Conservation (phyloP, 176 grass and related monocot genomes). For the Elaeis guineensis region DNA sequence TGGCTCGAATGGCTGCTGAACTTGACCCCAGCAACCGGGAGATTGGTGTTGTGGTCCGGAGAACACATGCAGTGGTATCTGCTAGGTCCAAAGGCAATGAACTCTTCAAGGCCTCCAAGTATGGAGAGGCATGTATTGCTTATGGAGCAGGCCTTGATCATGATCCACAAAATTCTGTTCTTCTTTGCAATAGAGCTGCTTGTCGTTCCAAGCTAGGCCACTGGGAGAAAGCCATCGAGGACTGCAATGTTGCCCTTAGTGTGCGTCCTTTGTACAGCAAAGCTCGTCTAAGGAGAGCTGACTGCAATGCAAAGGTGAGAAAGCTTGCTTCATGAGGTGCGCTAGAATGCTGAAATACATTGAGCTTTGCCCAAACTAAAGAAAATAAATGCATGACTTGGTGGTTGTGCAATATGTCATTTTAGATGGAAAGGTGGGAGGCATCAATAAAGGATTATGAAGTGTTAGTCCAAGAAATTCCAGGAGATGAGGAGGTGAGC, state of each 20-base stretch:
- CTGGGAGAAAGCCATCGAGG: constrained; percentile 80
- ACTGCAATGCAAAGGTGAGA: constrained; percentile 80
- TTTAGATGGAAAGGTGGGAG: constrained; percentile 55
- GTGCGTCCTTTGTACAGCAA: constrained; percentile 81
- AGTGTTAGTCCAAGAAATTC: constrained; percentile 67
- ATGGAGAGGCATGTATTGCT: constrained; percentile 63
- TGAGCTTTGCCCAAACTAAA: too few species aligned
- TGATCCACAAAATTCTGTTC: constrained; percentile 49
- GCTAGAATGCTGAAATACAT: too few species aligned
- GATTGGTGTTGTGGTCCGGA: constrained; percentile 34
- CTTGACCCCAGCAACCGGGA: constrained; percentile 75
- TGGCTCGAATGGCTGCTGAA: constrained; percentile 54
- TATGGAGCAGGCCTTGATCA: constrained; percentile 67
- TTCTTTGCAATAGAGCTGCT: constrained; percentile 84
- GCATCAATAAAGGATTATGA: constrained; percentile 75
- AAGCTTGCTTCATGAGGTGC: too few species aligned
- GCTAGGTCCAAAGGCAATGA: constrained; percentile 77
- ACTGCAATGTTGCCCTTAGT: constrained; percentile 59
- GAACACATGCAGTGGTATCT: constrained; percentile 39
- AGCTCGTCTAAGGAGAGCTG: constrained; percentile 71
- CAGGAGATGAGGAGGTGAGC: constrained; percentile 70
- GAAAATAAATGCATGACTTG: too few species aligned
- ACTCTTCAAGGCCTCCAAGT: constrained; percentile 66
- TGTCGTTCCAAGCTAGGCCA: constrained; percentile 69
- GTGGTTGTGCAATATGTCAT: too few species aligned